Evolutionary conservation across 306 rosid genomes (phyloP).

Genomic region (Pyrus communis): DNA sequence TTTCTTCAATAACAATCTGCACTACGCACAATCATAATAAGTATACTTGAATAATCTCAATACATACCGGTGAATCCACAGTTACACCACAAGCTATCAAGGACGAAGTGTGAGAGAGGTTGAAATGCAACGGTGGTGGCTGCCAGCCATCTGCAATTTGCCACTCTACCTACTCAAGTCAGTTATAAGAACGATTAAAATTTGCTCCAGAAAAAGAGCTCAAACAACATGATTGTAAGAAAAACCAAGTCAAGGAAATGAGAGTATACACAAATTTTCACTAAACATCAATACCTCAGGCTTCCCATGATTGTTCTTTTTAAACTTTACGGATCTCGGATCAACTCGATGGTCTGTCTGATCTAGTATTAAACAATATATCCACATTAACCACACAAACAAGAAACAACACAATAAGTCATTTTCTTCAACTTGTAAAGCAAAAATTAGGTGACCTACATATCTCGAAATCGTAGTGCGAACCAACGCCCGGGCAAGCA

Average conservation of each 20-base stretch:
- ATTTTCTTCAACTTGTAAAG: not conserved
- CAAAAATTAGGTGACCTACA: constrained; percentile 36
- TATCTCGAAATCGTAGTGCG: constrained; percentile 82
- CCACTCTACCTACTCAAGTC: constrained; percentile 55
- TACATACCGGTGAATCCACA: constrained; percentile 53
- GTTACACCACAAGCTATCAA: constrained; percentile 91
- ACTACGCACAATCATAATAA: not conserved
- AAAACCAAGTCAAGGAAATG: not conserved
- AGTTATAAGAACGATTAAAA: constrained; percentile 14
- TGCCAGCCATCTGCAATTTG: constrained; percentile 41
- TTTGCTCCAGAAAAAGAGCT: not conserved
- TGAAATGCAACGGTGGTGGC: constrained; percentile 78
- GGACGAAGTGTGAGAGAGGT: constrained; percentile 80
- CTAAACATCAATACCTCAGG: constrained; percentile 47
- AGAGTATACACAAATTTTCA: not conserved
- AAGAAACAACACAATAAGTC: not conserved
- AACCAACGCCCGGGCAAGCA: constrained; percentile 71
- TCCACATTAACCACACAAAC: constrained; percentile 4
- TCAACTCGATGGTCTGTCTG: constrained; percentile 45
- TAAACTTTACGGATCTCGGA: constrained; percentile 63
- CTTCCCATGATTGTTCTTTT: constrained; percentile 70
- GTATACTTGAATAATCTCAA: not conserved
- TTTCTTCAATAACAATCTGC: not conserved
- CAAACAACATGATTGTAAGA: not conserved
- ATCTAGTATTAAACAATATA: constrained; percentile 48